phyloP scores from a whole-genome alignment of 2,329 filamentous ascomycete species.

The Colletotrichum zoysiae region DNA sequence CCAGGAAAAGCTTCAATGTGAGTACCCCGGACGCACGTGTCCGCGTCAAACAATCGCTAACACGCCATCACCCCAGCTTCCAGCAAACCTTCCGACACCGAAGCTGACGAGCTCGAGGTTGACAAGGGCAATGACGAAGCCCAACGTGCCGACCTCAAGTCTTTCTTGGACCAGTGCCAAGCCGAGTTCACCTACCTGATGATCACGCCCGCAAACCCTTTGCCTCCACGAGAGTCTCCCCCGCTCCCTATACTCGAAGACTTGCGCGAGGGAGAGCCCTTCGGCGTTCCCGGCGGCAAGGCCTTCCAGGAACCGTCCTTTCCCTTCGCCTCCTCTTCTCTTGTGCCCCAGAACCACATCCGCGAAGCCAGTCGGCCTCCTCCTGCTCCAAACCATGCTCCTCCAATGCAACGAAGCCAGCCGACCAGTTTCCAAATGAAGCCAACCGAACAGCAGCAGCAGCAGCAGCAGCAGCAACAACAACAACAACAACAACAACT shows the following conservation, averaged over 20 bases:
- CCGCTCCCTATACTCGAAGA: slow-evolving; percentile 71
- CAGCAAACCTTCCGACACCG: slow-evolving; percentile 50
- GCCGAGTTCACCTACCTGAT: slow-evolving; percentile 77
- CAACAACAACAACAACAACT: slow-evolving; percentile 47
- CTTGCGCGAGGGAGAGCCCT: slow-evolving; percentile 66
- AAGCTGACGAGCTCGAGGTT: slow-evolving; percentile 60
- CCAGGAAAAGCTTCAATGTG: slow-evolving; percentile 69
- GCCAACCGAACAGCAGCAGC: slow-evolving; percentile 56
- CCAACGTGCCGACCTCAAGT: slow-evolving; percentile 67
- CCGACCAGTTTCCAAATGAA: slow-evolving; percentile 52
- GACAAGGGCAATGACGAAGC: slow-evolving; percentile 62
- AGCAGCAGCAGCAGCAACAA: slow-evolving; percentile 43
- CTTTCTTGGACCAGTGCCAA: slow-evolving; percentile 74
- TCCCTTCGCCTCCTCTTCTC: slow-evolving; percentile 45
- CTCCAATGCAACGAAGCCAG: slow-evolving; percentile 60
- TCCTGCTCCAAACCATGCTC: slow-evolving; percentile 70
- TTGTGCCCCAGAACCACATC: slow-evolving; percentile 64
- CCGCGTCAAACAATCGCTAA: neutral
- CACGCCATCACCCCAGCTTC: slow-evolving; percentile 20
- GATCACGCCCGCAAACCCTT: slow-evolving; percentile 75
- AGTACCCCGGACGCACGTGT: slow-evolving; percentile 30
- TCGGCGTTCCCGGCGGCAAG: slow-evolving; percentile 58
- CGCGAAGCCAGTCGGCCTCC: slow-evolving; percentile 68
- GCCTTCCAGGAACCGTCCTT: slow-evolving; percentile 48
- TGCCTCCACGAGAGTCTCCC: slow-evolving; percentile 73